These are phyloP conservation scores for Flaveria trinervia DNA, from an alignment of 129 eudicot genomes.

Conservation along the genomic window DNA sequence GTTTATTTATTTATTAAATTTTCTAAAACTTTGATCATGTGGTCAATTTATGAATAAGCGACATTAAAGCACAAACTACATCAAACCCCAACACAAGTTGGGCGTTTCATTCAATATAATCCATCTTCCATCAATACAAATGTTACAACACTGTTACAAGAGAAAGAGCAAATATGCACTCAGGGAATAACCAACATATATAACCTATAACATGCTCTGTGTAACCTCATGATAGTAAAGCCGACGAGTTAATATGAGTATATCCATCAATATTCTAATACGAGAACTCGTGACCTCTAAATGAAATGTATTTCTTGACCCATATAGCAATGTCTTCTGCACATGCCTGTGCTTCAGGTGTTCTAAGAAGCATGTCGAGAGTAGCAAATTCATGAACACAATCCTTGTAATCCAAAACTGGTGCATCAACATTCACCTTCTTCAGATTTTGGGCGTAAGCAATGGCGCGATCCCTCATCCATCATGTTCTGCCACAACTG, in stretches of 20 bases:
- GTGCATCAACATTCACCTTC: conserved; percentile 74
- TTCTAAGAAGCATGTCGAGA: conserved; percentile 69
- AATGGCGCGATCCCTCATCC: conserved; percentile 93
- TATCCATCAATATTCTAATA: conserved; percentile 37
- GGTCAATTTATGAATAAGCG: neutral
- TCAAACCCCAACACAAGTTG: neutral
- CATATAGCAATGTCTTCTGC: conserved; percentile 84
- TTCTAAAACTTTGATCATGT: neutral
- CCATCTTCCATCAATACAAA: conserved; percentile 6
- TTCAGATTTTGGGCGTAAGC: conserved; percentile 79
- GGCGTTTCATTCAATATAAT: neutral
- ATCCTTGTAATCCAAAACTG: conserved; percentile 76
- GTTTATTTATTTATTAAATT: neutral
- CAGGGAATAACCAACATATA: conserved; percentile 8
- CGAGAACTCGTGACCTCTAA: conserved; percentile 81
- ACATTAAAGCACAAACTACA: neutral
- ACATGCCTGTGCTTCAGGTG: conserved; percentile 86
- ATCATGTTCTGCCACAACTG: conserved; percentile 80
- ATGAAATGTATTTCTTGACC: conserved; percentile 82
- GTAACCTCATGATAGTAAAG: neutral
- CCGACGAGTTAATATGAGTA: conserved; percentile 11
- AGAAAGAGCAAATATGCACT: neutral
- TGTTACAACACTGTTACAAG: conserved; percentile 3
- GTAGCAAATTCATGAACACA: conserved; percentile 84
- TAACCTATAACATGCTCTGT: conserved; percentile 6